Conservation (phyloP, 2,329 filamentous ascomycete genomes). For the Akanthomyces dipterigenus region DNA sequence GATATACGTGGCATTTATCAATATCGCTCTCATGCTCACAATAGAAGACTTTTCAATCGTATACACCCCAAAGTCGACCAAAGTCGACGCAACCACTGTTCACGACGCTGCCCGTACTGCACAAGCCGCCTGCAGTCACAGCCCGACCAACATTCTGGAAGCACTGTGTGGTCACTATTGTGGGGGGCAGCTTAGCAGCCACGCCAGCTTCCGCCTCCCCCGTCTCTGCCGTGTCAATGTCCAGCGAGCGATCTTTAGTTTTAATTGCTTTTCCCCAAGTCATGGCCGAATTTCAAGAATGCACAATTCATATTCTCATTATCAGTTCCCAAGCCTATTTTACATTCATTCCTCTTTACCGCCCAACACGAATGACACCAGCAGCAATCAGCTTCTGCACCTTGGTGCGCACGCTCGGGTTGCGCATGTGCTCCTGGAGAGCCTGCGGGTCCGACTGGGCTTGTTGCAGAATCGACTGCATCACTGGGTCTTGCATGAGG, state of each 20-base stretch:
- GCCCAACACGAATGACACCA: slow-evolving; percentile 77
- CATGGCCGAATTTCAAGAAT: background rate
- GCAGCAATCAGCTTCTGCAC: slow-evolving; percentile 92
- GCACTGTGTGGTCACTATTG: background rate
- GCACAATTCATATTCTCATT: slow-evolving; percentile 11
- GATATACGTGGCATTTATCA: too few species aligned
- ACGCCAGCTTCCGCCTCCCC: too few species aligned
- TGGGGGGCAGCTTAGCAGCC: background rate
- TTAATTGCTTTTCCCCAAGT: too few species aligned
- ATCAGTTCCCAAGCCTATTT: slow-evolving; percentile 10
- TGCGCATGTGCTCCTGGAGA: slow-evolving; percentile 95
- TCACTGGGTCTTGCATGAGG: slow-evolving; percentile 92
- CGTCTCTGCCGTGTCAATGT: too few species aligned
- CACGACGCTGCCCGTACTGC: too few species aligned
- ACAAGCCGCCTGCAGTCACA: too few species aligned
- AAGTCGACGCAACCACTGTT: too few species aligned
- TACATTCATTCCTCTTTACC: slow-evolving; percentile 10
- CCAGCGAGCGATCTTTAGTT: too few species aligned
- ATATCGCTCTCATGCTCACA: too few species aligned
- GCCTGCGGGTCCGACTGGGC: slow-evolving; percentile 89
- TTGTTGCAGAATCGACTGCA: slow-evolving; percentile 96
- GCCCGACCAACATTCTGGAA: background rate
- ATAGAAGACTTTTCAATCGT: too few species aligned
- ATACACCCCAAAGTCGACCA: too few species aligned
- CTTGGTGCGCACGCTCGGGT: slow-evolving; percentile 75